Evolutionary conservation across 371 early-diverging fungal genomes (phyloP).

Genomic region (Mucor mucedo): DNA sequence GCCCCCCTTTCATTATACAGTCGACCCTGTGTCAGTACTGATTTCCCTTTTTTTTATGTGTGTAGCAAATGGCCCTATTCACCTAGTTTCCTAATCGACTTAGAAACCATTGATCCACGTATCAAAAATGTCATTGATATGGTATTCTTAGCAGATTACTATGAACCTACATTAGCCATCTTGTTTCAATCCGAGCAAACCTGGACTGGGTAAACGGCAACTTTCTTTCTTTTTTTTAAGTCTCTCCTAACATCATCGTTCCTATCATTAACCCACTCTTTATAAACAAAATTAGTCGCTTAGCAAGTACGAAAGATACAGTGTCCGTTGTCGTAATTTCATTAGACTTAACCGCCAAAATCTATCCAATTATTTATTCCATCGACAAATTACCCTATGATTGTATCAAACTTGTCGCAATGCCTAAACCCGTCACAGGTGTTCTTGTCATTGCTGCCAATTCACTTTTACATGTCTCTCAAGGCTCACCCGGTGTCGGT

Average conservation of each 20-base stretch:
- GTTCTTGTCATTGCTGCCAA: slow-evolving; percentile 81
- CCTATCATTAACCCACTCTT: no score
- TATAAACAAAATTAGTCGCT: slow-evolving; percentile 50
- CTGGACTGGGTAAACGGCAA: slow-evolving; percentile 81
- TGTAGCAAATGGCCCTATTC: slow-evolving; percentile 69
- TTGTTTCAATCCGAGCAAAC: slow-evolving; percentile 83
- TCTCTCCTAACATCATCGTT: no score
- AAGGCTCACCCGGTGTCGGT: slow-evolving; percentile 80
- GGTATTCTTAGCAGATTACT: slow-evolving; percentile 88
- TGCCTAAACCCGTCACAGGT: slow-evolving; percentile 90
- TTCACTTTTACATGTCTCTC: slow-evolving; percentile 85
- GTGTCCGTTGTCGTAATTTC: slow-evolving; percentile 85
- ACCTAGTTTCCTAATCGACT: slow-evolving; percentile 83
- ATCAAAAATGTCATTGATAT: slow-evolving; percentile 88
- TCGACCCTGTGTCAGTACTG: no score
- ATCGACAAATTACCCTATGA: slow-evolving; percentile 86
- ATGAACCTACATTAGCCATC: slow-evolving; percentile 94
- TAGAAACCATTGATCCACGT: slow-evolving; percentile 68
- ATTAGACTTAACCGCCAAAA: slow-evolving; percentile 75
- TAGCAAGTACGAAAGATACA: slow-evolving; percentile 77
- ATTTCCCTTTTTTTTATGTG: neutral
- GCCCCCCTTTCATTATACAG: no score
- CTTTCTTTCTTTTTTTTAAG: no score
- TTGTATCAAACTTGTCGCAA: slow-evolving; percentile 68
- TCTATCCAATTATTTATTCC: slow-evolving; percentile 81